These are phyloP conservation scores for Penicillium cinerascens DNA, from an alignment of 495 filamentous ascomycete genomes.

Conservation along the genomic window DNA sequence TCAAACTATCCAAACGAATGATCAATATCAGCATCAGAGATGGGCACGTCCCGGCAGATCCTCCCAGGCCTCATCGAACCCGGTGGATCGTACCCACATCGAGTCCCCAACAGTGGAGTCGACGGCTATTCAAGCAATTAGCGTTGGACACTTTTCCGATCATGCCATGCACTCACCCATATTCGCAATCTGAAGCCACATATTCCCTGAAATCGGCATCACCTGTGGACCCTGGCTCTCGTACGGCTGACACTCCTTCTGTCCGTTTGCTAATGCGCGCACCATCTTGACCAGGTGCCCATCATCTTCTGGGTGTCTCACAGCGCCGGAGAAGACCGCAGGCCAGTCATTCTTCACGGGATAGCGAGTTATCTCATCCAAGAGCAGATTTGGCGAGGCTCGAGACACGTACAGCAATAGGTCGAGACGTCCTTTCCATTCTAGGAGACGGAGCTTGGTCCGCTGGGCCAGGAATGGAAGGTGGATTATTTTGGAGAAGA, in stretches of 20 bases:
- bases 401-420: constrained; percentile 65
- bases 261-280: constrained; percentile 59
- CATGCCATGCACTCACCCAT: constrained; percentile 40
- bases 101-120: constrained; percentile 29
- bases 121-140: constrained; percentile 22
- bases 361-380: constrained; percentile 56
- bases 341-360: constrained; percentile 43
- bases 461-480: constrained; percentile 25
- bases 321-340: constrained; percentile 53
- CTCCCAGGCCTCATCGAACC: constrained; percentile 39
- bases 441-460: constrained; percentile 62
- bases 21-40: constrained; percentile 10
- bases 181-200: constrained; percentile 70
- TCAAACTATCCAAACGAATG: not conserved
- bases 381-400: constrained; percentile 47
- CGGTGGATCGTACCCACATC: constrained; percentile 35
- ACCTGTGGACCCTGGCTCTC: constrained; percentile 31
- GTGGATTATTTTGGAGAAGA: constrained; percentile 53
- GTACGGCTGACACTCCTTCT: constrained; percentile 44
- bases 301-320: constrained; percentile 59
- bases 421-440: constrained; percentile 73
- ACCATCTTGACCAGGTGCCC: constrained; percentile 74
- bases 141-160: not conserved
- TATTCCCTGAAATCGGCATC: constrained; percentile 56
- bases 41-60: constrained; percentile 22